A percentile compares a stretch with the other conserved stretches of the same genome.
Evolutionary conservation across 2,329 filamentous ascomycete species (phyloP).

Genomic region (Grosmannia huntii): DNA sequence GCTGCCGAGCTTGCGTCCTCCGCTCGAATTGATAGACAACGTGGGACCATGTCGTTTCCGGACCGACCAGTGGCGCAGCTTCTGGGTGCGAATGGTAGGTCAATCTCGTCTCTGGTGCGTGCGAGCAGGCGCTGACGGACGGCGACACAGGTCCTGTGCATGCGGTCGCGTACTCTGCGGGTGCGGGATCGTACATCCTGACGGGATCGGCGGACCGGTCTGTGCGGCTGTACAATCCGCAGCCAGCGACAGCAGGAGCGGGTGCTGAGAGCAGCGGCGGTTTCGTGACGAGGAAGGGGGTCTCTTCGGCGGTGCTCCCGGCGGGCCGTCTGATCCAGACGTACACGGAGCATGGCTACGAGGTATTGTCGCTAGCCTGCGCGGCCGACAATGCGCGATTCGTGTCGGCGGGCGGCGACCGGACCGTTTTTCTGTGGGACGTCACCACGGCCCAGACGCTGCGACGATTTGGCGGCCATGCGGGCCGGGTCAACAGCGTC

Average conservation of each 20-base stretch:
- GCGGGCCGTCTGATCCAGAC: conserved; percentile 60
- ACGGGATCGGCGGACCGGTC: conserved; percentile 76
- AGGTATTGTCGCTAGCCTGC: conserved; percentile 71
- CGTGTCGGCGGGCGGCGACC: conserved; percentile 78
- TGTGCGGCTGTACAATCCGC: conserved; percentile 76
- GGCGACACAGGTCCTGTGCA: conserved; percentile 51
- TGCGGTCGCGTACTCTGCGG: conserved; percentile 59
- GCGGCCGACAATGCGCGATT: conserved; percentile 70
- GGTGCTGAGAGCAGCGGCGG: conserved; percentile 1
- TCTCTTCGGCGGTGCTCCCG: conserved; percentile 21
- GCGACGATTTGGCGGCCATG: conserved; percentile 60
- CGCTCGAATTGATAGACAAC: neutral
- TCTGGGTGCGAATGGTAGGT: conserved; percentile 43
- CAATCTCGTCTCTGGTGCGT: neutral
- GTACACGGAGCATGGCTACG: conserved; percentile 84
- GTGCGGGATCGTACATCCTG: conserved; percentile 64
- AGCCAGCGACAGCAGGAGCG: conserved; percentile 26
- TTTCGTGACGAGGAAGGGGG: conserved; percentile 12
- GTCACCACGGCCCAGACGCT: conserved; percentile 68
- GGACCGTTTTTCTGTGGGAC: conserved; percentile 88
- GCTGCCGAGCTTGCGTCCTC: neutral
- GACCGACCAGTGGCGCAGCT: conserved; percentile 40
- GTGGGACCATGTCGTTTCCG: conserved; percentile 28
- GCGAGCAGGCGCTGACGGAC: neutral
- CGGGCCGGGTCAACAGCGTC: conserved; percentile 63